Base-by-base conservation (phyloP, 345 rosid genomes). In the Gossypium sturtianum region DNA sequence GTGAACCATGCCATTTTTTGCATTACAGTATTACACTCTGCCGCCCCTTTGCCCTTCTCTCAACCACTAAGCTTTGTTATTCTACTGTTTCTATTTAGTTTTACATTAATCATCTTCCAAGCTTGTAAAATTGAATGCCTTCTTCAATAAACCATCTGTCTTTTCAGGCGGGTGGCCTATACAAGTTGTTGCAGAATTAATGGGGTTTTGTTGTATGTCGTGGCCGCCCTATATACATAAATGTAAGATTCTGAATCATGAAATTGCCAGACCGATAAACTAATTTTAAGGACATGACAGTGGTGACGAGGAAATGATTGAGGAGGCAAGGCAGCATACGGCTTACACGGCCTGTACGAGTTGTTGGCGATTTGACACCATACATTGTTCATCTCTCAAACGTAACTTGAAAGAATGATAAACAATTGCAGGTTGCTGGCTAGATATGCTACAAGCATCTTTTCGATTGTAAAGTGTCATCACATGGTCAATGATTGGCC, bases 181-280 rank as follows among this genome's bases (percentile, higher is more conserved):
- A 34, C 38, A 34, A 34, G 6, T 34, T 34, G 38, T 4, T 34
- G 38, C 20, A 62, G 22, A 66, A 43, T 43, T 19, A 52, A 44
- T 17, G 22, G 48, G 49, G 43, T 63, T 63, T 17, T 34, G 20
- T 38, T 16, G 47, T 9, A 63, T 63, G 67, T 34, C 0, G 19
- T 34, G 44, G 25, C 72, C 66, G 11, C 27, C 67, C 74, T 77
- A 76, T 81, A 81, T 81, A 76, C 75, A 79, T 82, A 34, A 34
- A 34, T 34, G 41, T 34, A 34, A 13, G 20, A 17, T 16, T 17
- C 17, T 53, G 57, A 2, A 53, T 15, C 7, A 13, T 52, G 16
- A 27, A 52, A 71, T 65, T 66, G 88, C 84, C 91, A 86, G 86
- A 84, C 82, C 70, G 77, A 20, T 64, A 48, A 77, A 74, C 76